These are phyloP conservation scores for Geotrichum fermentans DNA, from an alignment of 1,139 yeast species.

Conservation along the genomic window DNA sequence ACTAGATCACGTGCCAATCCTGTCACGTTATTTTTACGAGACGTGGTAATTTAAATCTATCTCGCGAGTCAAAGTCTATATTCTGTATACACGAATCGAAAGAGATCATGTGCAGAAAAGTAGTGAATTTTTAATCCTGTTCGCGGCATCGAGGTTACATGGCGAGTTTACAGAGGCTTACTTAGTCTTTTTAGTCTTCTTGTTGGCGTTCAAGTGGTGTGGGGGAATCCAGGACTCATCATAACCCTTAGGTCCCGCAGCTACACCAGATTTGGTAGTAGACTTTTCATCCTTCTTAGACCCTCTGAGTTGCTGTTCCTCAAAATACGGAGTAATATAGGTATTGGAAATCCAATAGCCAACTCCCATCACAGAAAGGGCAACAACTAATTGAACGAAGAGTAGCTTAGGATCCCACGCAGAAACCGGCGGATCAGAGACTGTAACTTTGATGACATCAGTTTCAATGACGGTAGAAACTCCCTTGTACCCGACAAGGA, in stretches of 20 bases:
- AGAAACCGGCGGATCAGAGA: slow-evolving; percentile 62
- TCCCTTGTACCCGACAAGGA: slow-evolving; percentile 51
- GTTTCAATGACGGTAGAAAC: slow-evolving; percentile 51
- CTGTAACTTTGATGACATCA: slow-evolving; percentile 52
- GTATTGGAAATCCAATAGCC: slow-evolving; percentile 47
- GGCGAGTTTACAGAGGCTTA: too few species aligned
- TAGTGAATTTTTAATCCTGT: too few species aligned
- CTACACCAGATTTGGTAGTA: slow-evolving; percentile 37
- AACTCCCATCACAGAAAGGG: slow-evolving; percentile 47
- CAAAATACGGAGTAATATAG: slow-evolving; percentile 43
- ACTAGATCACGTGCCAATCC: too few species aligned
- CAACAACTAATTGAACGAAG: slow-evolving; percentile 54
- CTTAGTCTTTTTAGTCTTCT: slow-evolving; percentile 9
- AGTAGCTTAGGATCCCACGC: slow-evolving; percentile 68
- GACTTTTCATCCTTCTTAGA: slow-evolving; percentile 30
- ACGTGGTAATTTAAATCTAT: too few species aligned
- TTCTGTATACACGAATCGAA: too few species aligned
- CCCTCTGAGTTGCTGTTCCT: slow-evolving; percentile 26
- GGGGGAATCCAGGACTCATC: slow-evolving; percentile 61
- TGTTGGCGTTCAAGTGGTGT: slow-evolving; percentile 38
- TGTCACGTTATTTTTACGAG: too few species aligned
- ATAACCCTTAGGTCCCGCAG: slow-evolving; percentile 34
- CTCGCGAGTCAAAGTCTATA: too few species aligned
- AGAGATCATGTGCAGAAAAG: too few species aligned
- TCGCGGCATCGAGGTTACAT: too few species aligned